A percentile compares a stretch with the other conserved stretches of the same genome.
phyloP scores from a whole-genome alignment of 2,329 filamentous ascomycete species.

The Aspergillus japonicus region DNA sequence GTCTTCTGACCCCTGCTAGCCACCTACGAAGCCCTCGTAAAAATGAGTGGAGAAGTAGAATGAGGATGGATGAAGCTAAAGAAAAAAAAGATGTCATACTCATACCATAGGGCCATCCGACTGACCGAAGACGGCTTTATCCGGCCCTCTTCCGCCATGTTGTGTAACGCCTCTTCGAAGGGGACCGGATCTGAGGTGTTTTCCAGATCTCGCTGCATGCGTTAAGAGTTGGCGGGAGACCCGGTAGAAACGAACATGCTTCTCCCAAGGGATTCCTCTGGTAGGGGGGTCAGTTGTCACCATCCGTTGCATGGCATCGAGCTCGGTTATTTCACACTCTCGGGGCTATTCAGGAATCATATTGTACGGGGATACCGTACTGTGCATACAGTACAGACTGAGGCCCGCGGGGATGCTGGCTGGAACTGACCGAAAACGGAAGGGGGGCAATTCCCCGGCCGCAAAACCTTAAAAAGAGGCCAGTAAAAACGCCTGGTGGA shows the following conservation, averaged over 20 bases:
- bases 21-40: not conserved
- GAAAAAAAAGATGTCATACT: not conserved
- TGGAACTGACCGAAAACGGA: conserved; percentile 1
- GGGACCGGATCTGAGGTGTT: not conserved
- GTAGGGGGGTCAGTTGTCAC: too few relatives aligned
- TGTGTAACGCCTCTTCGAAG: not conserved
- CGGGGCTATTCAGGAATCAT: too few relatives aligned
- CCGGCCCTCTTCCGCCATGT: not conserved
- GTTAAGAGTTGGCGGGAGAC: too few relatives aligned
- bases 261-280: too few relatives aligned
- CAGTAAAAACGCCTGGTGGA: not conserved
- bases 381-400: too few relatives aligned
- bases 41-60: too few relatives aligned
- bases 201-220: too few relatives aligned
- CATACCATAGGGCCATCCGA: not conserved
- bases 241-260: too few relatives aligned
- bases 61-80: not conserved
- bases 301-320: too few relatives aligned
- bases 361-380: too few relatives aligned
- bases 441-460: not conserved
- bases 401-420: not conserved
- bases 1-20: not conserved
- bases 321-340: too few relatives aligned
- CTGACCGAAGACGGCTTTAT: not conserved
- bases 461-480: too few relatives aligned